phyloP scores from a whole-genome alignment of 768 basidiomycete genomes.

The Ramaria rubella region DNA sequence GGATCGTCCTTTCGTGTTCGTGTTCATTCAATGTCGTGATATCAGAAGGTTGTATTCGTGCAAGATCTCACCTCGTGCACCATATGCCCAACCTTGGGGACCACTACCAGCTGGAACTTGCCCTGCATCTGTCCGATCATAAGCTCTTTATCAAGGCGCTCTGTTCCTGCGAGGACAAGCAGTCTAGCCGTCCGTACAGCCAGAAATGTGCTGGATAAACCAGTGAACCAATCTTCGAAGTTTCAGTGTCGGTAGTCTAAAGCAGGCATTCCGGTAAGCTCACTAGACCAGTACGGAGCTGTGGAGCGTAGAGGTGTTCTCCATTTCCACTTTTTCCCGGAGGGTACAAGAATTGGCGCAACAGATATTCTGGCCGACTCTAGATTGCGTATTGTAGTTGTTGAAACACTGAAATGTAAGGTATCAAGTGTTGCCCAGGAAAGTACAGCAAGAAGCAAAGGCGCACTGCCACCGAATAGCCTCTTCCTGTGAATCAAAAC shows the following conservation, averaged over 20 bases:
- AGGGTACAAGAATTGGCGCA: conserved; percentile 62
- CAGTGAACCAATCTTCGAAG: conserved; percentile 96
- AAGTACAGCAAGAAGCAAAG: neutral
- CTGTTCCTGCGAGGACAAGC: conserved; percentile 87
- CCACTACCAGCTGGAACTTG: conserved; percentile 90
- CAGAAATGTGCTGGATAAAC: conserved; percentile 76
- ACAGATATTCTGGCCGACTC: conserved; percentile 85
- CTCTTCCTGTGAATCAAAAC: conserved; percentile 76
- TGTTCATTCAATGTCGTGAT: no score
- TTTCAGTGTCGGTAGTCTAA: no score
- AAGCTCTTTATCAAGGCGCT: conserved; percentile 84
- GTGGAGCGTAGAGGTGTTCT: conserved; percentile 78
- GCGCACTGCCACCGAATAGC: conserved; percentile 96
- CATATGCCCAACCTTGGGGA: conserved; percentile 86
- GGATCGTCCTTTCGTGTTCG: conserved; percentile 74
- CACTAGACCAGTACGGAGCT: conserved; percentile 86
- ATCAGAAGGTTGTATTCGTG: conserved; percentile 5
- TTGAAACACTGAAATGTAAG: conserved; percentile 49
- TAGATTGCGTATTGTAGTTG: conserved; percentile 75
- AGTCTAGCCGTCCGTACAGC: conserved; percentile 72
- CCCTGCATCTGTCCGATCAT: conserved; percentile 98
- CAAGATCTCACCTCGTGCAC: conserved; percentile 71
- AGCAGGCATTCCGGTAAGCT: conserved; percentile 20
- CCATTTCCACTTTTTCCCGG: conserved; percentile 43
- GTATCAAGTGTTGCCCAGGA: neutral